phyloP scores from a whole-genome alignment of 2,329 filamentous ascomycete genomes.

The Myriosclerotinia scirpicola region DNA sequence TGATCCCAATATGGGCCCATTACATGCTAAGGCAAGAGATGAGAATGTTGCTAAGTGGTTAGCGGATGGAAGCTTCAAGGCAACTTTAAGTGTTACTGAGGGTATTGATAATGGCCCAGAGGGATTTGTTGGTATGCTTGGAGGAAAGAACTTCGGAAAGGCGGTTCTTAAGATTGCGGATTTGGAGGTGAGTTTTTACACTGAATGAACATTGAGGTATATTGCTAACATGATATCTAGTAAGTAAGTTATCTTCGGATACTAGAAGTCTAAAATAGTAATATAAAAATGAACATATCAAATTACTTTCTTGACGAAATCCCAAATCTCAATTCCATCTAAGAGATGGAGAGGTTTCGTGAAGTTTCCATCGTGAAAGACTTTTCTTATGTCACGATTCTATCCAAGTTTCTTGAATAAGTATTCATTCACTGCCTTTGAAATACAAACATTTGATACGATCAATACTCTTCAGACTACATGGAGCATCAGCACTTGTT shows the following conservation, averaged over 20 bases:
- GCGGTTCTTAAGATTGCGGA: slow-evolving; percentile 62
- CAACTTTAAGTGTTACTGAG: slow-evolving; percentile 57
- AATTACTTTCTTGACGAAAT: too few species aligned
- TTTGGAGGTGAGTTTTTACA: slow-evolving; percentile 25
- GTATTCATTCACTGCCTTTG: not conserved
- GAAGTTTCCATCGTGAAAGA: not conserved
- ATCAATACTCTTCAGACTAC: too few species aligned
- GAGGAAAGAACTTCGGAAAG: slow-evolving; percentile 72
- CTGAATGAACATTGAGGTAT: too few species aligned
- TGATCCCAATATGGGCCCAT: slow-evolving; percentile 61
- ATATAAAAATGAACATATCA: not conserved
- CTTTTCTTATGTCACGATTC: not conserved
- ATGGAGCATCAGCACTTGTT: too few species aligned
- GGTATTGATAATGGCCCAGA: slow-evolving; percentile 67
- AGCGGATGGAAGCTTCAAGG: slow-evolving; percentile 63
- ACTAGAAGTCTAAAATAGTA: not conserved
- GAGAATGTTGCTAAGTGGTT: slow-evolving; percentile 69
- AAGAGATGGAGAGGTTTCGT: not conserved
- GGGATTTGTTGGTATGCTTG: slow-evolving; percentile 65
- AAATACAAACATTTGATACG: not conserved
- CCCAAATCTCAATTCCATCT: too few species aligned
- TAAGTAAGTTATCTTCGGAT: not conserved
- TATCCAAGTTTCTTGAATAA: not conserved
- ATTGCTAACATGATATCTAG: not conserved
- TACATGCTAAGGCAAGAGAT: slow-evolving; percentile 60